These are phyloP conservation scores for Biscogniauxia marginata DNA, from an alignment of 2,329 filamentous ascomycete genomes.

Conservation along the genomic window DNA sequence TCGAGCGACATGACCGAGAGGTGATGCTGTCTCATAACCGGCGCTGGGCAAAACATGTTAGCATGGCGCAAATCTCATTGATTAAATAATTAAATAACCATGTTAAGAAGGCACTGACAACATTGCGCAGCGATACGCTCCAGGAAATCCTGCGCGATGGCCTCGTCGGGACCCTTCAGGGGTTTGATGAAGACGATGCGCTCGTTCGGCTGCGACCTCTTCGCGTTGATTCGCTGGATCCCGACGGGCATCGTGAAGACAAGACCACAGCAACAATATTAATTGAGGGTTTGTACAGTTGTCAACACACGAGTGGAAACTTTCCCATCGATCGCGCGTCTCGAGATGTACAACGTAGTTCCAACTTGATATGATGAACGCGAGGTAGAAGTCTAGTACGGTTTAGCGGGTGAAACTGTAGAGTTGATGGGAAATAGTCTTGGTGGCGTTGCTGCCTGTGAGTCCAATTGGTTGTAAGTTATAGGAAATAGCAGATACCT, in stretches of 20 bases:
- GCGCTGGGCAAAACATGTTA: slow-evolving; percentile 42
- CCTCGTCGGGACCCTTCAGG: slow-evolving; percentile 62
- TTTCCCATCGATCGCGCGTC: no score
- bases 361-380: no score
- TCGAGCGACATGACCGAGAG: slow-evolving; percentile 70
- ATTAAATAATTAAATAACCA: no score
- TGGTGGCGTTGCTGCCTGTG: no score
- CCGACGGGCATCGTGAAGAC: slow-evolving; percentile 67
- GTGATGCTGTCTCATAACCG: slow-evolving; percentile 66
- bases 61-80: no score
- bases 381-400: no score
- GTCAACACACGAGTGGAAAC: no score
- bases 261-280: background rate
- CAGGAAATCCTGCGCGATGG: slow-evolving; percentile 66
- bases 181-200: slow-evolving; percentile 85
- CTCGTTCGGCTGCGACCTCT: slow-evolving; percentile 70
- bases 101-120: slow-evolving; percentile 40
- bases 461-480: background rate
- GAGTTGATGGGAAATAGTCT: background rate
- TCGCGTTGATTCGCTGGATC: slow-evolving; percentile 76
- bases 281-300: no score
- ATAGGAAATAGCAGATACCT: background rate
- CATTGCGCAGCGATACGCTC: slow-evolving; percentile 81
- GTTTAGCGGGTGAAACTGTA: background rate
- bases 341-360: no score